These are phyloP conservation scores for Sugiyamaella valdiviana DNA, from an alignment of 805 yeast species.

Conservation along the genomic window DNA sequence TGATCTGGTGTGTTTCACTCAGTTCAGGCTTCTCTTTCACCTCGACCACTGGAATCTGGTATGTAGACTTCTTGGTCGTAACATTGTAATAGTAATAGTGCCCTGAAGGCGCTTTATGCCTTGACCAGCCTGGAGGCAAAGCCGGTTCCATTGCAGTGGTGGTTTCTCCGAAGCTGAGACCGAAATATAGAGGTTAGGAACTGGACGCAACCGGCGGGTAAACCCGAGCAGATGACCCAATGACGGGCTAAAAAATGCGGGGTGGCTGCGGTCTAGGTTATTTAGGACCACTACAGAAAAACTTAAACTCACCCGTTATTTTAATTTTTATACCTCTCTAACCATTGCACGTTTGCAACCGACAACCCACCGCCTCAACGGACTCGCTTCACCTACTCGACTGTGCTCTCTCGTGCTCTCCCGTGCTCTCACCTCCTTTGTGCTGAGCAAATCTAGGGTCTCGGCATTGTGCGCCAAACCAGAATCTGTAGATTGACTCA, in stretches of 20 bases:
- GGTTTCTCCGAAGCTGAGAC: neutral
- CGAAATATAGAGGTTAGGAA: neutral
- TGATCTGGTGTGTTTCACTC: neutral
- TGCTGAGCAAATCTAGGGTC: no score
- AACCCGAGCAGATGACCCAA: neutral
- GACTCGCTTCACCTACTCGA: no score
- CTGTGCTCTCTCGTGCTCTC: no score
- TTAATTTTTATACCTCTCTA: no score
- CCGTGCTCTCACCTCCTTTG: no score
- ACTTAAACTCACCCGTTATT: neutral
- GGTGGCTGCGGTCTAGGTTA: neutral
- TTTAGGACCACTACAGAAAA: neutral
- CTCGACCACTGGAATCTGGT: constrained; percentile 31
- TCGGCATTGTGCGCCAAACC: no score
- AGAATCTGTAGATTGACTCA: no score
- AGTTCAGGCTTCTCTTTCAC: constrained; percentile 9
- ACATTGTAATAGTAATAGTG: constrained; percentile 37
- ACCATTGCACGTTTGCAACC: no score
- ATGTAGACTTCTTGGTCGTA: constrained; percentile 35
- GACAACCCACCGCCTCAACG: no score
- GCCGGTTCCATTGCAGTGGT: neutral
- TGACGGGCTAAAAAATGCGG: neutral
- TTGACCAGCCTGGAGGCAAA: constrained; percentile 34
- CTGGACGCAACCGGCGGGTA: neutral
- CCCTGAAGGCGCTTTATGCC: constrained; percentile 36